Base-by-base conservation (phyloP, 2,329 filamentous ascomycete species). In the Trichoderma arundinaceum region DNA sequence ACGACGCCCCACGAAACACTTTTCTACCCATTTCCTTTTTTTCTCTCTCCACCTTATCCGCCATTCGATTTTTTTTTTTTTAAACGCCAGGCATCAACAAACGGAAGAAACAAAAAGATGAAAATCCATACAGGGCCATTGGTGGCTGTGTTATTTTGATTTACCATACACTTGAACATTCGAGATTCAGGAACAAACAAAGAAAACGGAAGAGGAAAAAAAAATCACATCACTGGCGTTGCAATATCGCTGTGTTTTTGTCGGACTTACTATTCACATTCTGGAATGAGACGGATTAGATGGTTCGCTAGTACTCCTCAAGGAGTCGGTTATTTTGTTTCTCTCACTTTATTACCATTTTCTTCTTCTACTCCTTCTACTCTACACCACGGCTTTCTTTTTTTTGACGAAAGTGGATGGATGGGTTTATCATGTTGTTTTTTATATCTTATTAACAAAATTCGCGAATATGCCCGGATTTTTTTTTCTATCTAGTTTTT, bases 231-330 rank as follows among this genome's bases (percentile, higher is more conserved):
- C 22, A 46, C 17, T 38, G 49, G 39, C 38, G 39, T 54, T 54
- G 13, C 12, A 33, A n/a, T 46, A 46, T 54, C 59, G 48, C 58
- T 52, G 58, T 63, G 19, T 49, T 60, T 53, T 33, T 28, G 2
- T 28, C 51, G 15, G 39, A 60, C 12, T 62, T 54, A 38, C 10
- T 63, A 48, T 43, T 58, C 44, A 48, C 38, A 17, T 66, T 49
- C 51, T 57, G 56, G 61, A 56, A 56, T 54, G 48, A 66, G 64
- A 60, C 63, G 53, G 43, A 59, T 69, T 69, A 69, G 68, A 69
- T 68, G 65, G 67, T 66, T 64, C 49, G 48, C 56, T 44, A 63
- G 59, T 39, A 58, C 68, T 69, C 68, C 68, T 53, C 68, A 69
- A 66, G 68, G 68, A 69, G 68, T 33, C 52, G 49, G 43, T 54